Evolutionary conservation across 139 green algal species (phyloP).

Genomic region (Chlorella sp.): DNA sequence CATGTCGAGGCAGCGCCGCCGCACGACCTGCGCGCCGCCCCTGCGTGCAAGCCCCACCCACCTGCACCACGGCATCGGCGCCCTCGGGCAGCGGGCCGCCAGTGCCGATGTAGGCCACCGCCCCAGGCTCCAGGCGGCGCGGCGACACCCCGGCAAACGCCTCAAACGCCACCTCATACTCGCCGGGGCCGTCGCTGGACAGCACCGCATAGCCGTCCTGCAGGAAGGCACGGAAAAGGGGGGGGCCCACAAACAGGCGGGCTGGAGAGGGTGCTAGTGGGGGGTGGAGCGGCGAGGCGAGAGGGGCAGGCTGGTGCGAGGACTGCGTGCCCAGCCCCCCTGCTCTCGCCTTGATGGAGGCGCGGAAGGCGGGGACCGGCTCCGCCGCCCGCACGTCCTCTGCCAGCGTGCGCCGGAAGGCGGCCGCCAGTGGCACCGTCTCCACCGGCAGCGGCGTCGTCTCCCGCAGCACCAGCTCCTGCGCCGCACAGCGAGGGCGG

Average conservation of each 20-base stretch:
- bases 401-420: constrained; percentile 67
- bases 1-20: no score
- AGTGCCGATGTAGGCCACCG: constrained; percentile 91
- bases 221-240: neutral
- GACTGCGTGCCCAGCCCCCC: neutral
- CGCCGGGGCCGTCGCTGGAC: constrained; percentile 73
- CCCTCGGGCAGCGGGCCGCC: constrained; percentile 57
- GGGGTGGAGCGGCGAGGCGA: no score
- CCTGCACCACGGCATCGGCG: constrained; percentile 50
- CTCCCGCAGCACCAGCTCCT: constrained; percentile 65
- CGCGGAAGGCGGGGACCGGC: constrained; percentile 85
- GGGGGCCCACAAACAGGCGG: neutral
- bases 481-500: no score
- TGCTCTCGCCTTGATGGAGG: constrained; percentile 87
- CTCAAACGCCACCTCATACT: constrained; percentile 79
- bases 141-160: constrained; percentile 64
- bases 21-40: no score
- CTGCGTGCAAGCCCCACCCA: constrained; percentile 26
- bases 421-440: constrained; percentile 49
- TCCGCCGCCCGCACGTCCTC: constrained; percentile 75
- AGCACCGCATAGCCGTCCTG: constrained; percentile 96
- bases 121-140: constrained; percentile 48
- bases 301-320: neutral
- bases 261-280: neutral
- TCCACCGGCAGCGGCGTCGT: constrained; percentile 51